These are phyloP conservation scores for Periglandula ipomoeae DNA, from an alignment of 2,329 filamentous ascomycete genomes.

Conservation along the genomic window DNA sequence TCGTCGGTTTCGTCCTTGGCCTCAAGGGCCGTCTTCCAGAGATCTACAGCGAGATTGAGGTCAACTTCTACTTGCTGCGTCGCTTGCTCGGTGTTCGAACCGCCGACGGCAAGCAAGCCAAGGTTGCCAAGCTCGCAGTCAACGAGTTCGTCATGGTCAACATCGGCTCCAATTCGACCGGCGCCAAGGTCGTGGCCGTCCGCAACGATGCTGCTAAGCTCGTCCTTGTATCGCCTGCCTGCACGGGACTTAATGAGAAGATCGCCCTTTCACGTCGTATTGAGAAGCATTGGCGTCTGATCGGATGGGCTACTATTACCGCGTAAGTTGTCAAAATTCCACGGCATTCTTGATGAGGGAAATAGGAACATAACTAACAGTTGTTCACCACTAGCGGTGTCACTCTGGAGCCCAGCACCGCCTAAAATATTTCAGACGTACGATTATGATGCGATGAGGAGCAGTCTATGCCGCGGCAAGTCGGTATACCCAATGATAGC, in stretches of 20 bases:
- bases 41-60: constrained; percentile 97
- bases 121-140: constrained; percentile 96
- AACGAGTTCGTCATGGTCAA: constrained; percentile 99
- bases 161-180: constrained; percentile 94
- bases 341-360: not conserved
- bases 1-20: constrained; percentile 95
- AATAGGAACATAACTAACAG: not conserved
- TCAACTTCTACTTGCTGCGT: constrained; percentile 97
- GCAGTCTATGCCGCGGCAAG: constrained; percentile 1
- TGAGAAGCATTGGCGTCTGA: constrained; percentile 97
- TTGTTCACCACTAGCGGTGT: constrained; percentile 33
- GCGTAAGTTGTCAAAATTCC: constrained; percentile 37
- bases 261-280: constrained; percentile 93
- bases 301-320: constrained; percentile 80
- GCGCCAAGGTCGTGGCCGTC: constrained; percentile 93
- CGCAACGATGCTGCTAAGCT: constrained; percentile 97
- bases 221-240: constrained; percentile 83
- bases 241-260: constrained; percentile 97
- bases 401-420: constrained; percentile 41
- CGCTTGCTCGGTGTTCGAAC: constrained; percentile 94
- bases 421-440: constrained; percentile 20
- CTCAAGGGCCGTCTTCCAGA: constrained; percentile 88
- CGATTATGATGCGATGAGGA: constrained; percentile 7
- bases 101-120: constrained; percentile 96
- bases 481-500: not conserved